Evolutionary conservation across 352 stramenopile genomes (phyloP).

Genomic region (Globisporangium cystogenes): DNA sequence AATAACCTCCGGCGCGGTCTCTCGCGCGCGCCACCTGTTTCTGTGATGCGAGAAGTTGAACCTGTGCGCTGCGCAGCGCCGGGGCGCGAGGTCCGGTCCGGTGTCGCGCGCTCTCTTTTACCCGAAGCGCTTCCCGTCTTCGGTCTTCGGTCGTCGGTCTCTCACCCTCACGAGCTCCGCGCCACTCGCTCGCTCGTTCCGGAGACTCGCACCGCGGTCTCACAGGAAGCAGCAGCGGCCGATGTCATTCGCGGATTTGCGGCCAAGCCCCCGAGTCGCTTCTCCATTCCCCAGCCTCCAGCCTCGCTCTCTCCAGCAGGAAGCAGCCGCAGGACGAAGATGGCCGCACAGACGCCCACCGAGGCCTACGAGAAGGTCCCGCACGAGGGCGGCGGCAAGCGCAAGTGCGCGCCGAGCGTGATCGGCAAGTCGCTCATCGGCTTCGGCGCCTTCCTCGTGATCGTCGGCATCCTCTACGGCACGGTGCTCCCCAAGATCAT

Average conservation of each 20-base stretch:
- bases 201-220: too few species aligned
- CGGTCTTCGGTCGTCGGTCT: neutral
- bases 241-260: constrained; percentile 3
- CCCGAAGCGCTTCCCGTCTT: too few species aligned
- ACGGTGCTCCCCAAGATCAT: constrained; percentile 28
- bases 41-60: neutral
- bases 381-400: constrained; percentile 6
- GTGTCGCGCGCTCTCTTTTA: neutral
- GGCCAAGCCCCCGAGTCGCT: neutral
- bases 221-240: too few species aligned
- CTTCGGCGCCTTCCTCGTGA: constrained; percentile 21
- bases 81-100: too few species aligned
- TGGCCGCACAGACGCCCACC: constrained; percentile 6
- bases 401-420: constrained; percentile 21
- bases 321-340: neutral
- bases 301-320: neutral
- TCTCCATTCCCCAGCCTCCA: too few species aligned
- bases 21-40: too few species aligned
- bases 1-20: too few species aligned
- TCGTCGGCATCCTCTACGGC: constrained; percentile 38
- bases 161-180: neutral
- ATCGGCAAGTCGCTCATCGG: constrained; percentile 31
- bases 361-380: constrained; percentile 15
- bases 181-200: neutral
- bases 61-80: too few species aligned